These are phyloP conservation scores for Nakaseomyces delphensis DNA, from an alignment of 1,139 yeast species.

Conservation along the genomic window DNA sequence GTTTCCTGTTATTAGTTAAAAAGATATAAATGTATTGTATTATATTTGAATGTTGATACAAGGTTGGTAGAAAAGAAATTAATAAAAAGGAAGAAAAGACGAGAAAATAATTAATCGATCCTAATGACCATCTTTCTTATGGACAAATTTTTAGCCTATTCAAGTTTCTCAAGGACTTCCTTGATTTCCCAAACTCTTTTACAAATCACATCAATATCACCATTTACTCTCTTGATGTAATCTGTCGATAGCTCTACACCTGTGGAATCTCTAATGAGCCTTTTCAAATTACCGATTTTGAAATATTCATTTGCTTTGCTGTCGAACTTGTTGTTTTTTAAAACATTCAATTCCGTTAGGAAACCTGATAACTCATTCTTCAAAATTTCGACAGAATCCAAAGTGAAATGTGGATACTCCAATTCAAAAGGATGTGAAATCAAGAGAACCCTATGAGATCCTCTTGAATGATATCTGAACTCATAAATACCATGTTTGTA, in stretches of 20 bases:
- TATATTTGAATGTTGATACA: constrained; percentile 1
- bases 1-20: neutral
- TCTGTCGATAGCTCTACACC: constrained; percentile 33
- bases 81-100: neutral
- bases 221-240: constrained; percentile 30
- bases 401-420: constrained; percentile 36
- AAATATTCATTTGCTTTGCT: constrained; percentile 21
- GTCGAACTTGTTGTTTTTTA: constrained; percentile 15
- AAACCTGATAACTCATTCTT: constrained; percentile 17
- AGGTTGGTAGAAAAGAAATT: neutral
- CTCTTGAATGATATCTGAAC: constrained; percentile 63
- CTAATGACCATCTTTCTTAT: neutral
- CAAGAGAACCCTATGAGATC: constrained; percentile 62
- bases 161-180: constrained; percentile 28
- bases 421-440: constrained; percentile 68
- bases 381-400: constrained; percentile 30
- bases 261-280: constrained; percentile 27
- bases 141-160: too few relatives aligned
- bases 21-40: neutral
- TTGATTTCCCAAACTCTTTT: constrained; percentile 31
- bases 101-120: neutral
- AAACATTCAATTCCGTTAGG: constrained; percentile 19
- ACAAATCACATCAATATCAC: constrained; percentile 28
- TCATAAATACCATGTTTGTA: constrained; percentile 74
- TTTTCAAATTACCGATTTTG: constrained; percentile 19